Percentiles rank a stretch among this genome's conserved stretches.
phyloP scores from a whole-genome alignment of 305 asterid species.

The Fraxinus albicans region DNA sequence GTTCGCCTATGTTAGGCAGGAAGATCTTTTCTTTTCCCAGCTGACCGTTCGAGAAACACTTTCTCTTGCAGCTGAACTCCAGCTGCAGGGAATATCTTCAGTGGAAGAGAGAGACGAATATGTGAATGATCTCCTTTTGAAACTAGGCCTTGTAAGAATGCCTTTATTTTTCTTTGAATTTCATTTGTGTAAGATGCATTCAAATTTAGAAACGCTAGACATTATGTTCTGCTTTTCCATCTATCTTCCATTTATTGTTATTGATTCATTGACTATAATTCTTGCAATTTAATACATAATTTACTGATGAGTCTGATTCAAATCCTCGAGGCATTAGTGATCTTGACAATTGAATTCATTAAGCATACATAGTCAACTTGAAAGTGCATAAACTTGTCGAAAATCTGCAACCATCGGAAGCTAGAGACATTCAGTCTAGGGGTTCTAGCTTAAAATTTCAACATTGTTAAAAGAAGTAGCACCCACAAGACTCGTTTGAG shows the following conservation, averaged over 20 bases:
- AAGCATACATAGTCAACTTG: not conserved
- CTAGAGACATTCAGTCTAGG: not conserved
- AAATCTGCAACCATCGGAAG: not conserved
- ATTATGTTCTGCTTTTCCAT: not conserved
- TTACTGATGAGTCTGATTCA: not conserved
- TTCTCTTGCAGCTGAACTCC: constrained; percentile 93
- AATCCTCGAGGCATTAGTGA: not conserved
- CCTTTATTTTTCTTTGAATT: constrained; percentile 14
- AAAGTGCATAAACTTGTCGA: not conserved
- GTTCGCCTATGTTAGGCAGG: constrained; percentile 90
- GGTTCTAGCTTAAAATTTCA: not conserved
- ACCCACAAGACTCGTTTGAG: not conserved
- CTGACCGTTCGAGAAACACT: constrained; percentile 97
- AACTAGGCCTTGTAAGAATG: constrained; percentile 77
- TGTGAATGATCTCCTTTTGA: constrained; percentile 71
- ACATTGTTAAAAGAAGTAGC: not conserved
- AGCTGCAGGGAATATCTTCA: constrained; percentile 72
- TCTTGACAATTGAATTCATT: not conserved
- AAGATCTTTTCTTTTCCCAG: constrained; percentile 98
- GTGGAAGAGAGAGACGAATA: constrained; percentile 77
- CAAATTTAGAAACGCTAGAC: constrained; percentile 5
- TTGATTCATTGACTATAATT: constrained; percentile 2
- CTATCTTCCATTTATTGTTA: constrained; percentile 10
- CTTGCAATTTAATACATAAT: not conserved
- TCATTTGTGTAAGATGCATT: constrained; percentile 6